Base-by-base conservation (phyloP, 2,329 filamentous ascomycete species). In the Exophiala phaeomuriformis region DNA sequence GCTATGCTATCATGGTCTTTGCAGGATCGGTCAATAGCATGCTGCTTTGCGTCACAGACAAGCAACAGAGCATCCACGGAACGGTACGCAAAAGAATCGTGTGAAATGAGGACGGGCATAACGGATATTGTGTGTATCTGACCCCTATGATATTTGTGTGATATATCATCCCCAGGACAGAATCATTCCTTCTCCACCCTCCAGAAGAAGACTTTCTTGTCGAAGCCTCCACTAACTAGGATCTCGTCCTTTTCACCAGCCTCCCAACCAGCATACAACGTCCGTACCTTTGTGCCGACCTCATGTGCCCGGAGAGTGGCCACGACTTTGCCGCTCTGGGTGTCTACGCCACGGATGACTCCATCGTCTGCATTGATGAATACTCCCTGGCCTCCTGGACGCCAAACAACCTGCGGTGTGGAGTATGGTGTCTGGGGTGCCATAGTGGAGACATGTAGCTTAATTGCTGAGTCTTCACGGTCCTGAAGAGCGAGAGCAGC, bases 331-430 rank as follows among this genome's bases (percentile, higher is more conserved):
- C 82, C 82, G 1, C 74, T 82, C 51, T 67, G 75, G 2, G 74
- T 71, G 64, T 84, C 81, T 4, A 85, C 69, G 1, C 81, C 82
- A 45, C 81, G 71, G 30, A 85, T 72, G 5, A 78, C 70, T 0
- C 82, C 82, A 64, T 85, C 82, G 61, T 85, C 82, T 2, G 79
- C 79, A 67, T 82, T 84, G 8, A 84, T 79, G 74, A 79, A 85
- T 0, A 85, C 68, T 0, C 82, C 82, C 40, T 72, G 77, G 0
- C 80, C 81, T 64, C 82, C 75, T 1, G 81, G 80, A 29, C 82
- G 68, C 82, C 82, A 85, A 4, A 73, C 75, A 4, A 84, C 69
- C 48, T 79, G 75, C 5, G 81, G 81, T 4, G 80, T 84, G 27
- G 79, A 82, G 64, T 84, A 84, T 0, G 76, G 71, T 31, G 81